Percentiles rank a stretch among this genome's conserved stretches.
Conservation (phyloP, 2,329 filamentous ascomycete species). For the Penicillium sp. region DNA sequence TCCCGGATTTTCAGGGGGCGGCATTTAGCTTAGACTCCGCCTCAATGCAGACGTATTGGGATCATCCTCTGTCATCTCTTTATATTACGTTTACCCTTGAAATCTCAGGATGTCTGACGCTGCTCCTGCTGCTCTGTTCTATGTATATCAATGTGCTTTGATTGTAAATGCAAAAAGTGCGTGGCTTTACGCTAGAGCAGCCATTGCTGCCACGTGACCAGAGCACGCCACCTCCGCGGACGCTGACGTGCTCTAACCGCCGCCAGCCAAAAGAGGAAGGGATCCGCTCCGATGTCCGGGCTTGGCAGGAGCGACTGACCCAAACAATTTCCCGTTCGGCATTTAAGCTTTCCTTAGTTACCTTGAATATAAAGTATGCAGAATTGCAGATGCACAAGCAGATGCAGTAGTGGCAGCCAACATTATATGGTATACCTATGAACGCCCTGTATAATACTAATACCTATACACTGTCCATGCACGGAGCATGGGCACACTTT, state of each 20-base stretch:
- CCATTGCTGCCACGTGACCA: slow-evolving; percentile 19
- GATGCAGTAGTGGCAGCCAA: not conserved
- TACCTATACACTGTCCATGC: not conserved
- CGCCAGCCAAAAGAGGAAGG: slow-evolving; percentile 6
- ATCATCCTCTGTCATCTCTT: not conserved
- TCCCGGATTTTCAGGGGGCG: slow-evolving; percentile 28
- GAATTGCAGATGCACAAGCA: not conserved
- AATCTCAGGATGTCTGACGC: too few relatives aligned
- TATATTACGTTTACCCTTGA: not conserved
- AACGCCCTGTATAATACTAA: not conserved
- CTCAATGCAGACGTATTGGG: not conserved
- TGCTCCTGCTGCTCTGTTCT: too few relatives aligned
- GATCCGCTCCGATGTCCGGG: not conserved
- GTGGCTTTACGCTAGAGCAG: slow-evolving; percentile 1
- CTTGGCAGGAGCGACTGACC: slow-evolving; percentile 4
- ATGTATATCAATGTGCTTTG: not conserved
- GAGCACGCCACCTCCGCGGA: slow-evolving; percentile 28
- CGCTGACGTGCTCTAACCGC: slow-evolving; percentile 25
- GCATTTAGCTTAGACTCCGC: slow-evolving; percentile 11
- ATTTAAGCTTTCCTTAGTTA: not conserved
- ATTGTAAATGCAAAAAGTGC: not conserved
- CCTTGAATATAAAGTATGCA: too few relatives aligned
- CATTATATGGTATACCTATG: not conserved
- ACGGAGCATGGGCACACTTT: not conserved
- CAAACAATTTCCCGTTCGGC: not conserved